Conservation (phyloP, 2,329 filamentous ascomycete genomes). For the Incumbomyces lentus region DNA sequence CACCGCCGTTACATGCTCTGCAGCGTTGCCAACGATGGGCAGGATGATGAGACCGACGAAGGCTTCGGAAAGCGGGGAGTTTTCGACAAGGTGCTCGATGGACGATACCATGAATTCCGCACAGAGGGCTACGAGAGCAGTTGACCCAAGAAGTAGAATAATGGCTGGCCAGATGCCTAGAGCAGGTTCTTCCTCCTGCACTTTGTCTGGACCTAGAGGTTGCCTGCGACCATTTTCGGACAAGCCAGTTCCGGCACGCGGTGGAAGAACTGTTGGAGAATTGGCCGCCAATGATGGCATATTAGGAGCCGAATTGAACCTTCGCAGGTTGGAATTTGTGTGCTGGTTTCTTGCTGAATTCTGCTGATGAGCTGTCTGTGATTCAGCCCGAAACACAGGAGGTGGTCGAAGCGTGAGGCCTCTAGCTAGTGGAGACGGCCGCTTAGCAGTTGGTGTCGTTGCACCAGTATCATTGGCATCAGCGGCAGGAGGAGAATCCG, state of each 20-base stretch:
- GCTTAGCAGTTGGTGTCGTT: background rate
- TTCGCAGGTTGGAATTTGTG: background rate
- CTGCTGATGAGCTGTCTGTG: background rate
- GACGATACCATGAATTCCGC: slow-evolving; percentile 55
- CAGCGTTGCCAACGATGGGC: slow-evolving; percentile 56
- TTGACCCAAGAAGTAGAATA: slow-evolving; percentile 58
- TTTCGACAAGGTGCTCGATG: slow-evolving; percentile 44
- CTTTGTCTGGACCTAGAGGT: slow-evolving; percentile 13
- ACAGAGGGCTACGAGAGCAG: slow-evolving; percentile 69
- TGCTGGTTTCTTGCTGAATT: background rate
- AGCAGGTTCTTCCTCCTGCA: slow-evolving; percentile 55
- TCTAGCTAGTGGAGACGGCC: slow-evolving; percentile 2
- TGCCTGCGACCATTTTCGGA: slow-evolving; percentile 24
- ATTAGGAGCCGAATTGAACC: slow-evolving; percentile 5
- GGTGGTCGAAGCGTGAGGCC: slow-evolving; percentile 6
- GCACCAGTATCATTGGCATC: background rate
- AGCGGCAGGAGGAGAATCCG: background rate
- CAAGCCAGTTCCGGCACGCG: background rate
- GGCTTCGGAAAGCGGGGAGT: slow-evolving; percentile 42
- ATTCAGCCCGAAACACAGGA: slow-evolving; percentile 3
- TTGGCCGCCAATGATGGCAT: background rate
- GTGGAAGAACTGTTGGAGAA: background rate
- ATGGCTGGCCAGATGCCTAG: slow-evolving; percentile 63
- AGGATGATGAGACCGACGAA: slow-evolving; percentile 56
- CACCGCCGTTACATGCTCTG: slow-evolving; percentile 55